These are phyloP conservation scores for Poterioochromonas sp. DNA, from an alignment of 352 stramenopile genomes.

Conservation along the genomic window DNA sequence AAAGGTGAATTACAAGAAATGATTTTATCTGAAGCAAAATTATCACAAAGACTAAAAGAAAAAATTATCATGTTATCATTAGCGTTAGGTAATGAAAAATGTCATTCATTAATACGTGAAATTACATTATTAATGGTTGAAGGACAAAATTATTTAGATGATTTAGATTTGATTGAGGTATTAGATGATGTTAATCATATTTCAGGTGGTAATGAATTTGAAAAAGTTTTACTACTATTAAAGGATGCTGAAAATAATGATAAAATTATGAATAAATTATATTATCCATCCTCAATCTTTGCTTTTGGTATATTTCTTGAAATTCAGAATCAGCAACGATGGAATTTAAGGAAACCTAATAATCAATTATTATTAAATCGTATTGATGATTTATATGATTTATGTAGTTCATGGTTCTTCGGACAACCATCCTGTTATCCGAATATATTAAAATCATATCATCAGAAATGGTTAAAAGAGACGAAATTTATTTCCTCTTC, in stretches of 20 bases:
- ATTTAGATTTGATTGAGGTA: conserved; percentile 14
- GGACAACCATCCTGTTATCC: background rate
- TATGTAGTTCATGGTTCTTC: background rate
- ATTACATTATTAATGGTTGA: background rate
- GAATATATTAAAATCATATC: background rate
- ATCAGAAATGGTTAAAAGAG: background rate
- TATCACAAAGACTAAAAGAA: conserved; percentile 2
- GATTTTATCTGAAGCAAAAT: background rate
- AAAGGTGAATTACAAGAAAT: background rate
- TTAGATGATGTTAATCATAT: background rate
- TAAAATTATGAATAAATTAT: background rate
- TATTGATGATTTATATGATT: background rate
- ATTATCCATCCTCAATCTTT: background rate
- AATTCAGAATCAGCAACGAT: too few species aligned
- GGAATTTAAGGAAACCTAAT: too few species aligned
- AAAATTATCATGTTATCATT: conserved; percentile 14
- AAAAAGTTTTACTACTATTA: background rate
- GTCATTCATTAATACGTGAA: background rate
- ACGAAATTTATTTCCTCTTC: too few species aligned
- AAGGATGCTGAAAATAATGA: background rate
- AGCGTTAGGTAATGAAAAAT: background rate
- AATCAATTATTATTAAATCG: background rate
- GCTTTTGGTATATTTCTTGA: background rate
- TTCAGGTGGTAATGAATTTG: background rate
- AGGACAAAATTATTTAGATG: background rate